These are phyloP conservation scores for Phragmites australis DNA, from an alignment of 176 grass and related monocot species.

Conservation along the genomic window DNA sequence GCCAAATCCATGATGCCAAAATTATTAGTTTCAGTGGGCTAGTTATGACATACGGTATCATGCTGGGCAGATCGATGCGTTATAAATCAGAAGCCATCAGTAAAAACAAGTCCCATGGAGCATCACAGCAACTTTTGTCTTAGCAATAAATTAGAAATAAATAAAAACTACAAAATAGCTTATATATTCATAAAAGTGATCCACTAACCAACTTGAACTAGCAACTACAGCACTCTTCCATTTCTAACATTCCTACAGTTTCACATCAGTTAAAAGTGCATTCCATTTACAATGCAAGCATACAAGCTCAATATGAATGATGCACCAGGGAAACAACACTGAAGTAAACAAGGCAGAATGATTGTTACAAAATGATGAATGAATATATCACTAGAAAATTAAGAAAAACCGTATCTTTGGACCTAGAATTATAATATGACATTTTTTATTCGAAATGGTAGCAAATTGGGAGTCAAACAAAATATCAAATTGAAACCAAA, in stretches of 20 bases:
- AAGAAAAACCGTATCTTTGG: neutral
- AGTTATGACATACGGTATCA: too few species aligned
- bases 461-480: neutral
- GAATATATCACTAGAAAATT: neutral
- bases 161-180: neutral
- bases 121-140: neutral
- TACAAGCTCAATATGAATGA: neutral
- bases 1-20: too few species aligned
- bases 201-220: neutral
- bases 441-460: neutral
- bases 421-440: neutral
- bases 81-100: neutral
- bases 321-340: neutral
- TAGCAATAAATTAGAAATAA: neutral
- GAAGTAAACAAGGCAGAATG: neutral
- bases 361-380: neutral
- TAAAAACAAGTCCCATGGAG: neutral
- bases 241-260: neutral
- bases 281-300: too few species aligned
- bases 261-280: too few species aligned
- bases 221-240: neutral
- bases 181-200: neutral
- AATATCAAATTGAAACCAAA: neutral
- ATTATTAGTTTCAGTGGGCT: too few species aligned
- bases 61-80: neutral